Evolutionary conservation across 2,329 filamentous ascomycete species (phyloP).

Genomic region (Cryphonectria nitschkei): DNA sequence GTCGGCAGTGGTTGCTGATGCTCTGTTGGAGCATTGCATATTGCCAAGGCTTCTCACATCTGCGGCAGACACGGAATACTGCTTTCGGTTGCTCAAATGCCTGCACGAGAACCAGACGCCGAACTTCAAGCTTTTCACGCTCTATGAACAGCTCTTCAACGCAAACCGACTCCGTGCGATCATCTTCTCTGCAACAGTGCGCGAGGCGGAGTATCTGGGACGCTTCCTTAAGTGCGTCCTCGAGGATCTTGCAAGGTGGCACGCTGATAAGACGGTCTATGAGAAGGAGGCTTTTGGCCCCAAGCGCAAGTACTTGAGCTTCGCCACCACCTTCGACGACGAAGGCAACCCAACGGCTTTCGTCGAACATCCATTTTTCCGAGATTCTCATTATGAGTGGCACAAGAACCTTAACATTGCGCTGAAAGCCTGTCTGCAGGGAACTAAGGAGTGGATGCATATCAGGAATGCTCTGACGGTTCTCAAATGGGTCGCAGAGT

Average conservation of each 20-base stretch:
- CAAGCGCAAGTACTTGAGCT: conserved; percentile 68
- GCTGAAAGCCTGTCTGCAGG: conserved; percentile 78
- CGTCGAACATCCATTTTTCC: conserved; percentile 84
- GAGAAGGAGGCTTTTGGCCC: conserved; percentile 78
- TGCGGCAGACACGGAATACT: conserved; percentile 85
- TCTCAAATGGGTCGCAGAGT: conserved; percentile 76
- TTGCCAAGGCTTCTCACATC: conserved; percentile 86
- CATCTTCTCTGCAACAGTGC: conserved; percentile 86
- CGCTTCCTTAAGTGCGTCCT: conserved; percentile 85
- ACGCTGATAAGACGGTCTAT: conserved; percentile 74
- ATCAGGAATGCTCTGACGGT: conserved; percentile 94
- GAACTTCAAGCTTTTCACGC: conserved; percentile 82
- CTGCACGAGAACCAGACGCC: conserved; percentile 83
- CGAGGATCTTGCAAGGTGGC: conserved; percentile 82
- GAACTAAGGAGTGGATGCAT: conserved; percentile 87
- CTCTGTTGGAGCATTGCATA: conserved; percentile 86
- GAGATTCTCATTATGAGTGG: conserved; percentile 85
- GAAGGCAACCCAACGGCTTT: conserved; percentile 72
- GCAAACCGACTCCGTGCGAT: conserved; percentile 79
- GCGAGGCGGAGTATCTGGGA: conserved; percentile 91
- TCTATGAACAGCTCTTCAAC: conserved; percentile 84
- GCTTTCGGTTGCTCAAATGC: conserved; percentile 82
- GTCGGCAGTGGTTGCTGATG: conserved; percentile 70
- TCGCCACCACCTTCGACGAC: conserved; percentile 72
- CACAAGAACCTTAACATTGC: conserved; percentile 81